phyloP scores from a whole-genome alignment of 192 early-diverging fungal genomes.

The Lunasporangiospora selenospora region DNA sequence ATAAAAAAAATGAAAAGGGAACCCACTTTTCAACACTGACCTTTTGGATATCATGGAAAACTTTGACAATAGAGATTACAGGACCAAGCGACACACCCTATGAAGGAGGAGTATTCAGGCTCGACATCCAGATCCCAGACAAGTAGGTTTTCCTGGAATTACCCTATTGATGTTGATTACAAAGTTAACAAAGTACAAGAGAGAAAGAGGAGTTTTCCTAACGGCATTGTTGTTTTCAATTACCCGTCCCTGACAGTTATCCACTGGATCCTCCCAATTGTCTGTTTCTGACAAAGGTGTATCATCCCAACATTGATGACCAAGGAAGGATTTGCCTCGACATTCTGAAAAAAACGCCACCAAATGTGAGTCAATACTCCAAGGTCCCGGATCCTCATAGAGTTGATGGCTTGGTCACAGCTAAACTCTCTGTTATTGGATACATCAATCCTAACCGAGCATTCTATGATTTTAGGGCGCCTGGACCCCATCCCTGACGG shows the following conservation, averaged over 20 bases:
- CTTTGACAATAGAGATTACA: constrained; percentile 54
- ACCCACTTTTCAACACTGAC: neutral
- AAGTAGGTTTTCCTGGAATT: constrained; percentile 15
- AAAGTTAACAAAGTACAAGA: neutral
- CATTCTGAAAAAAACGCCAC: constrained; percentile 67
- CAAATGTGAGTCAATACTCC: constrained; percentile 29
- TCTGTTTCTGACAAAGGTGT: constrained; percentile 75
- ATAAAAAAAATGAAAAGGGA: neutral
- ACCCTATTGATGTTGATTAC: neutral
- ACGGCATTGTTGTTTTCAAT: neutral
- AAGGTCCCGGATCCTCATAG: neutral
- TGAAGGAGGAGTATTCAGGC: constrained; percentile 62
- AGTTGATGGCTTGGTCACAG: constrained; percentile 2
- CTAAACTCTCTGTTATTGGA: neutral
- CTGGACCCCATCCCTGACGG: constrained; percentile 75
- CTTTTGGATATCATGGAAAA: too few relatives aligned
- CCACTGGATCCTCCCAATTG: constrained; percentile 77
- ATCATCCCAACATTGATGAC: constrained; percentile 86
- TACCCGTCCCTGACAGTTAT: constrained; percentile 61
- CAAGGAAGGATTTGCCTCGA: constrained; percentile 78
- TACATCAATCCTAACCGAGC: neutral
- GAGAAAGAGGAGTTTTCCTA: neutral
- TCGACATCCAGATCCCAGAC: constrained; percentile 66
- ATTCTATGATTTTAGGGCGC: too few relatives aligned
- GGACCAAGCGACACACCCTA: constrained; percentile 76